phyloP scores from a whole-genome alignment of 2,329 filamentous ascomycete species.

The Fusarium redolens region DNA sequence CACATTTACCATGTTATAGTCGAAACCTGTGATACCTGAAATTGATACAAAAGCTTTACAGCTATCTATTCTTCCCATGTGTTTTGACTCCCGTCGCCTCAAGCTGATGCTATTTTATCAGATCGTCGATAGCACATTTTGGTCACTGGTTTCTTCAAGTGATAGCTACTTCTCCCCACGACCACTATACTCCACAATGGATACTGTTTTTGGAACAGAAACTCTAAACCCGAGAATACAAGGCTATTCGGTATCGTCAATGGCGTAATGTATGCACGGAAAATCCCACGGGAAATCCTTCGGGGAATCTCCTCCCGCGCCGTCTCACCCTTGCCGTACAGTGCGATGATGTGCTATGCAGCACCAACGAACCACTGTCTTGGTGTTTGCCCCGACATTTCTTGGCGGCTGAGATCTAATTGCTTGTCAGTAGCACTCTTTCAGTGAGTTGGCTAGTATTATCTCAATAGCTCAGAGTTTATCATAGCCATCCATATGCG shows the following conservation, averaged over 20 bases:
- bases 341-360: rapidly evolving
- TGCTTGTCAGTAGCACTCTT: not conserved
- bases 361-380: not conserved
- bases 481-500: not conserved
- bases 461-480: not conserved
- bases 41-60: too few relatives aligned
- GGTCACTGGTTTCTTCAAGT: rapidly evolving
- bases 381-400: not conserved
- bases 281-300: not conserved
- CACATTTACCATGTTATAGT: too few relatives aligned
- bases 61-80: too few relatives aligned
- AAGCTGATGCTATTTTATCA: too few relatives aligned
- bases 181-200: too few relatives aligned
- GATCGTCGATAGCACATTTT: not conserved
- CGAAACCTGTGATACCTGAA: too few relatives aligned
- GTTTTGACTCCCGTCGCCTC: too few relatives aligned
- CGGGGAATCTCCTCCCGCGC: not conserved
- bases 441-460: not conserved
- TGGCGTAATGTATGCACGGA: not conserved
- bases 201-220: not conserved
- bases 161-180: too few relatives aligned
- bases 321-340: not conserved
- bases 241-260: rapidly evolving
- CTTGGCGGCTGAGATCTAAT: too few relatives aligned
- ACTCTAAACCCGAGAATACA: not conserved